Percentiles rank a stretch among this genome's conserved stretches.
Evolutionary conservation across 2,329 filamentous ascomycete genomes (phyloP).

Genomic region (Venturia nashicola): DNA sequence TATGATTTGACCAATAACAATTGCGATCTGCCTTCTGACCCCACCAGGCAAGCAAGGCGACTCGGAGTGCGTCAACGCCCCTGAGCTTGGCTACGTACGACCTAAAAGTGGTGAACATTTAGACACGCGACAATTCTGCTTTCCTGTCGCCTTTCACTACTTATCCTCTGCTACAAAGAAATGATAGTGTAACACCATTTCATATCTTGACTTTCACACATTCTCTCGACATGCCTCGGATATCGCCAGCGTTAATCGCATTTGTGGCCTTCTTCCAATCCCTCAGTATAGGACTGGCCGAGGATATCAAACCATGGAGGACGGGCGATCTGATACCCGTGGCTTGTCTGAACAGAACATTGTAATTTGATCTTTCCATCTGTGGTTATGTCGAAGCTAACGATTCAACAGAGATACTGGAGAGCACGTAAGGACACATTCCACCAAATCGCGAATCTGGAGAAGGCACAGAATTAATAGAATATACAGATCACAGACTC

Average conservation of each 20-base stretch:
- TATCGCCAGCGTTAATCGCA: slow-evolving; percentile 1
- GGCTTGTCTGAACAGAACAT: slow-evolving; percentile 38
- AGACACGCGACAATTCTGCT: background rate
- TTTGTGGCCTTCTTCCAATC: slow-evolving; percentile 7
- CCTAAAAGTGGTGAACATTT: background rate
- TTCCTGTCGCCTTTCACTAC: background rate
- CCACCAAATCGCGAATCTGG: background rate
- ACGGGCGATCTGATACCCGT: slow-evolving; percentile 32
- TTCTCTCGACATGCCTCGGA: background rate
- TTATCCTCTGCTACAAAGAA: background rate
- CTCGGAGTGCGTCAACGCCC: background rate
- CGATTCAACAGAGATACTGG: slow-evolving; percentile 60
- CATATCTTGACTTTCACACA: background rate
- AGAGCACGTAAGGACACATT: slow-evolving; percentile 49
- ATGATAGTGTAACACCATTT: background rate
- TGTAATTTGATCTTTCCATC: slow-evolving; percentile 20
- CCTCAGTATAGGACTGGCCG: background rate
- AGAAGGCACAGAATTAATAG: background rate
- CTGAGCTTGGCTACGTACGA: background rate
- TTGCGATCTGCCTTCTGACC: background rate
- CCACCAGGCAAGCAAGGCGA: background rate
- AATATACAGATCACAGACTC: slow-evolving; percentile 52
- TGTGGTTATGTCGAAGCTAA: background rate
- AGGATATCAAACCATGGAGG: slow-evolving; percentile 3
- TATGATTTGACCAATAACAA: background rate